Evolutionary conservation across 1,139 yeast genomes (phyloP), one percentile per base, ranked within the genome.

Genomic region (Magnusiomyces fungicola): DNA sequence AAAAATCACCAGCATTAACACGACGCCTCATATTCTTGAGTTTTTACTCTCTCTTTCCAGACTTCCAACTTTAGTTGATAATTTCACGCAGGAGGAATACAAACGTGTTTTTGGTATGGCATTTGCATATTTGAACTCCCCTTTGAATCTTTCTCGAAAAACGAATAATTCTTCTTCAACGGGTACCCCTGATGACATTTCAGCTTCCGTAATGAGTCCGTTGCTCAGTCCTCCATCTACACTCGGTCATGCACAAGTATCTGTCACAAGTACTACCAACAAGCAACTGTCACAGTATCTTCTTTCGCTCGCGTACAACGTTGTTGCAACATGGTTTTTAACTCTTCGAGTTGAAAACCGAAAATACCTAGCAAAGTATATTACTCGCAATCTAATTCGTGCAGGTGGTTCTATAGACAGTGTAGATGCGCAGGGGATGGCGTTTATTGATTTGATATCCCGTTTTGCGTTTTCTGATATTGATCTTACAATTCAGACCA

Each of bases 91-190:
- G 38, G 95, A 84, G 49, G 96, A 88, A 59, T 83, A 76, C 61
- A 83, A 81, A 57, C 72, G 90, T 46, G 87, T 88, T 0, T 85
- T 87, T 69, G 96, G 87, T 0, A 84, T 87, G 62, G 84, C 90
- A 0, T 84, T 87, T 68, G 82, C 82, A 58, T 83, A 81, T 59
- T 83, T 87, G 51, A 87, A 84, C 60, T 82, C 80, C 60, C 88
- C 84, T 58, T 64, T 73, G 48, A 55, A 58, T 24, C 51, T 49
- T 1, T 43, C 46, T 19, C 10, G 5, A 5, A 32, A 44, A 33
- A 5, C 18, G 10, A 18, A 30, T 47, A 52, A 34, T 33, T 48
- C 65, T 27, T 12, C 36, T 14, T 29, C 47, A 5, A 22, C 9
- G n/a, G 14, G 14, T 18, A 29, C 32, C 25, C 18, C 24, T 18